phyloP scores from a whole-genome alignment of 495 filamentous ascomycete genomes.

The Aspergillus panamensis region DNA sequence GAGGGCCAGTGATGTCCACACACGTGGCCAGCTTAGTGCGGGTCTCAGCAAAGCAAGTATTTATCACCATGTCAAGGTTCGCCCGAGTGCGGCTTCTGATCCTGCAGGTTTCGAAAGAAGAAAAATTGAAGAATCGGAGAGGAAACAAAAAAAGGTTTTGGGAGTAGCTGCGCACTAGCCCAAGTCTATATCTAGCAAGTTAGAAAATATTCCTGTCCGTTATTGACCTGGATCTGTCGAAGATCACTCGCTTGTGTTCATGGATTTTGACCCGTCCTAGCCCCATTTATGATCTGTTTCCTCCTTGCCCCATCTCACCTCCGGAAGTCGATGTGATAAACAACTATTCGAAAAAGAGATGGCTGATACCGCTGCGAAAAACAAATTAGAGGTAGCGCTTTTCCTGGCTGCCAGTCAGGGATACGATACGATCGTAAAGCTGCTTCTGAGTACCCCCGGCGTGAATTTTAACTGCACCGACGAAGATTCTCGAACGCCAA shows the following conservation, averaged over 20 bases:
- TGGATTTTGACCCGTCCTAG: conserved; percentile 2
- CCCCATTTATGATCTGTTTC: not conserved
- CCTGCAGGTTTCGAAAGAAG: conserved; percentile 3
- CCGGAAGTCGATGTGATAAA: not conserved
- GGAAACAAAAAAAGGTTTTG: conserved; percentile 7
- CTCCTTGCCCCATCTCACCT: not conserved
- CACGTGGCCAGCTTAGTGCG: conserved; percentile 18
- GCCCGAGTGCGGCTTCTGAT: conserved; percentile 12
- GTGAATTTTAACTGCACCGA: conserved; percentile 30
- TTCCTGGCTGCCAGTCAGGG: conserved; percentile 36
- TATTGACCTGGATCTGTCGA: conserved; percentile 2
- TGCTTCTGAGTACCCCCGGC: conserved; percentile 27
- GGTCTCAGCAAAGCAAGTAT: not conserved
- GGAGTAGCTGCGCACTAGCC: conserved; percentile 7
- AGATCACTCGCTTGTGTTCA: conserved; percentile 2
- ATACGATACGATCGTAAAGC: conserved; percentile 34
- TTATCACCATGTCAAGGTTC: conserved; percentile 13
- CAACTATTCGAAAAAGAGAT: conserved; percentile 1
- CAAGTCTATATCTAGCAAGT: conserved; percentile 7
- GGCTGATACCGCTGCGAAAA: conserved; percentile 16
- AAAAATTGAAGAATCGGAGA: not conserved
- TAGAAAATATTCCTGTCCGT: not conserved
- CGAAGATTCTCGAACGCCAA: conserved; percentile 28
- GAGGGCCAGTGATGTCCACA: conserved; percentile 17
- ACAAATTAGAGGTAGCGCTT: conserved; percentile 27